Conservation (phyloP, 352 stramenopile species). For the Pythium aristosporum region DNA sequence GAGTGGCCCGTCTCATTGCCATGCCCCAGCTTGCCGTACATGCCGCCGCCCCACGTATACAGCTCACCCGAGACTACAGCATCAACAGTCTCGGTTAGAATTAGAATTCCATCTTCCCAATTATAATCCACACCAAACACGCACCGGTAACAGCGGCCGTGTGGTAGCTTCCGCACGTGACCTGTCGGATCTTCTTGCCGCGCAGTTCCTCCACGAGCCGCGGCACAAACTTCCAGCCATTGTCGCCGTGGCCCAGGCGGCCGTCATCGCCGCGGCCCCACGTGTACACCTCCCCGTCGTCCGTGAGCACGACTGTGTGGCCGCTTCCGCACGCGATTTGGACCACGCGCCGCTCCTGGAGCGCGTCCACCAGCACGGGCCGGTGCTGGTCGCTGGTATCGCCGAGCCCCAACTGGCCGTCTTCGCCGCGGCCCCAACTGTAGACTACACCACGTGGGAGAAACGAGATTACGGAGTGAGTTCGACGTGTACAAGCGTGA, state of each 20-base stretch:
- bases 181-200: slow-evolving; percentile 89
- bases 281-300: slow-evolving; percentile 88
- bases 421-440: slow-evolving; percentile 87
- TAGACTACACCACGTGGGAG: slow-evolving; percentile 43
- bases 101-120: not conserved
- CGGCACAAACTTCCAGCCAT: slow-evolving; percentile 97
- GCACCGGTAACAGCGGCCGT: slow-evolving; percentile 90
- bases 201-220: slow-evolving; percentile 89
- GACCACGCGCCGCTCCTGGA: slow-evolving; percentile 79
- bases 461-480: not conserved
- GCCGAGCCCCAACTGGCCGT: slow-evolving; percentile 82
- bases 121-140: not conserved
- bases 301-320: slow-evolving; percentile 88
- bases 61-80: slow-evolving; percentile 85
- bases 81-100: not conserved
- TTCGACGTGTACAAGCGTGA: not conserved
- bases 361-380: slow-evolving; percentile 77
- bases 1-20: slow-evolving; percentile 94
- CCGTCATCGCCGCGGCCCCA: slow-evolving; percentile 90
- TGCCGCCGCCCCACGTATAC: slow-evolving; percentile 94
- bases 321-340: slow-evolving; percentile 88
- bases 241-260: slow-evolving; percentile 90
- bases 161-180: slow-evolving; percentile 96
- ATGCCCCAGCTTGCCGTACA: slow-evolving; percentile 94
- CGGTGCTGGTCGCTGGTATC: slow-evolving; percentile 88